These are phyloP conservation scores for Tremella mesenterica DNA, from an alignment of 768 basidiomycete species.

Conservation along the genomic window DNA sequence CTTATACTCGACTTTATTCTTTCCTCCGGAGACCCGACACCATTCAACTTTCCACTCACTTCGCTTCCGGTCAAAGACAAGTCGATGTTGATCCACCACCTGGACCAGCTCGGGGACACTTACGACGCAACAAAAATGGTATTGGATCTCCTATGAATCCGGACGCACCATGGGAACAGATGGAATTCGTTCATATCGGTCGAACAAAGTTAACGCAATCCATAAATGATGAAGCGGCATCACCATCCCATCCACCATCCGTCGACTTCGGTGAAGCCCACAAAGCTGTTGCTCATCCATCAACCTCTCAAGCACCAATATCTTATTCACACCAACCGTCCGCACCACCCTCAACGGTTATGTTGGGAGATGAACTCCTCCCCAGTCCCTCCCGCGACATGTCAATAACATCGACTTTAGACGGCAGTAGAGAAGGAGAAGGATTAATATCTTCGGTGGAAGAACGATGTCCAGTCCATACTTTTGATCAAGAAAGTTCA, in stretches of 20 bases:
- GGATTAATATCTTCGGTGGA: not conserved
- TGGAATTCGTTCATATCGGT: conserved; percentile 34
- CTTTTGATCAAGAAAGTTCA: no score
- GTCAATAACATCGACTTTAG: no score
- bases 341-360: not conserved
- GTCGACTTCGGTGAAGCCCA: no score
- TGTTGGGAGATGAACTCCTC: not conserved
- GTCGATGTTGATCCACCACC: not conserved
- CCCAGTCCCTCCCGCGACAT: no score
- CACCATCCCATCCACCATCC: not conserved
- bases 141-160: conserved; percentile 9
- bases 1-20: conserved; percentile 35
- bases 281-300: no score
- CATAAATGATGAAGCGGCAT: no score
- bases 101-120: not conserved
- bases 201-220: not conserved
- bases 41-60: conserved; percentile 32
- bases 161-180: conserved; percentile 33
- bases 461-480: no score
- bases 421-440: not conserved
- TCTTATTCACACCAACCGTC: not conserved
- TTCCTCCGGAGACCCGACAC: conserved; percentile 42
- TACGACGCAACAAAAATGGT: not conserved
- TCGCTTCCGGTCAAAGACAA: conserved; percentile 9
- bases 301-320: not conserved